Percentiles rank a stretch among this genome's conserved stretches.
phyloP scores from a whole-genome alignment of 1,284 basidiomycete genomes.

The Ceratobasidium sp. region DNA sequence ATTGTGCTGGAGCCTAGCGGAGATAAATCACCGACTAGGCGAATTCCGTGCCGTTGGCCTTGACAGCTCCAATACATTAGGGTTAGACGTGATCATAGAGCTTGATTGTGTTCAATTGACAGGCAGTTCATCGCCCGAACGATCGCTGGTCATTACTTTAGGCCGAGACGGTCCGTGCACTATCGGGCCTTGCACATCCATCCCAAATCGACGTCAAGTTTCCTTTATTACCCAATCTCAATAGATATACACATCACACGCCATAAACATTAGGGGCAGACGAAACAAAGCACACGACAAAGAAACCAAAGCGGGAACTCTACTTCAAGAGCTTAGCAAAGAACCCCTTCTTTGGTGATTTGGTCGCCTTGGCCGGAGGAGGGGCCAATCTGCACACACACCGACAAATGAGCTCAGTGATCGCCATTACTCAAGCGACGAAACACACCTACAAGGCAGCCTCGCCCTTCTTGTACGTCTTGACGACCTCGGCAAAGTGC shows the following conservation, averaged over 20 bases:
- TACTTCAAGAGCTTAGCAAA: conserved; percentile 40
- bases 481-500: conserved; percentile 43
- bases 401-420: conserved; percentile 13
- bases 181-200: conserved; percentile 1
- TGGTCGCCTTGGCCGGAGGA: conserved; percentile 32
- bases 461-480: conserved; percentile 43
- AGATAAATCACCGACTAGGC: conserved; percentile 5
- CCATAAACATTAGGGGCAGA: background rate
- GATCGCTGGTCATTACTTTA: background rate
- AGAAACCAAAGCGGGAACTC: conserved; percentile 5
- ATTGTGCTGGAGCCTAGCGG: conserved; percentile 23
- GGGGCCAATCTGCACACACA: conserved; percentile 27
- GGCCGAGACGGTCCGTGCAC: background rate
- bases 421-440: background rate
- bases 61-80: background rate
- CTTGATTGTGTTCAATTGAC: background rate
- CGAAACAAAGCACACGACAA: conserved; percentile 22
- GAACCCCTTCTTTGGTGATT: conserved; percentile 38
- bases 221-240: conserved; percentile 33
- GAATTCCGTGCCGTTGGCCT: background rate
- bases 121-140: conserved; percentile 1
- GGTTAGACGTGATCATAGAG: too few species aligned
- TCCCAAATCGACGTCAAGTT: background rate
- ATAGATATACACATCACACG: conserved; percentile 11
- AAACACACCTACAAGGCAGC: conserved; percentile 38